Evolutionary conservation across 2,329 filamentous ascomycete species (phyloP).

Genomic region (Ascochyta clinopodiicola): DNA sequence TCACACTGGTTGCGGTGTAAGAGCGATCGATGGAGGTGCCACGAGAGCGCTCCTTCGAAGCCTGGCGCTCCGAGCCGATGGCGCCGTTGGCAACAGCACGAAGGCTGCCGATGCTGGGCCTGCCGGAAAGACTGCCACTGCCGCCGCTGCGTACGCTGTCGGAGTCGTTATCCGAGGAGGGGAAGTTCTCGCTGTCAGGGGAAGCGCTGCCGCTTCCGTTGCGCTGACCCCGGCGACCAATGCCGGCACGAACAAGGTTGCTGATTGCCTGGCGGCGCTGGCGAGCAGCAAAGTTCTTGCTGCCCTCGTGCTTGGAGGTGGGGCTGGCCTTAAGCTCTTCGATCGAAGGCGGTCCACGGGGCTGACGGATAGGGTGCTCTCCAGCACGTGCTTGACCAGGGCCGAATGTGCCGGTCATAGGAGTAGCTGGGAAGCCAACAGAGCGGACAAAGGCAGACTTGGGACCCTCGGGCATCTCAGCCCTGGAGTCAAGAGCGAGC

Average conservation of each 20-base stretch:
- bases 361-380: conserved; percentile 92
- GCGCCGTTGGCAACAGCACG: conserved; percentile 81
- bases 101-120: conserved; percentile 74
- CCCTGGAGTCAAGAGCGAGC: conserved; percentile 64
- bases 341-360: conserved; percentile 86
- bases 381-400: conserved; percentile 92
- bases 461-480: conserved; percentile 67
- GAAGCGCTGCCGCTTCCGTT: conserved; percentile 79
- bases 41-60: conserved; percentile 47
- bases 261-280: conserved; percentile 90
- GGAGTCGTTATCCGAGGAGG: conserved; percentile 70
- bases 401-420: conserved; percentile 83
- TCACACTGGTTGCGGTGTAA: conserved; percentile 68
- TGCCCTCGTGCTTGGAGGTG: conserved; percentile 91
- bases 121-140: conserved; percentile 81
- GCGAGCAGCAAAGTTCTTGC: conserved; percentile 94
- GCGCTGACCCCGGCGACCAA: conserved; percentile 78
- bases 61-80: conserved; percentile 86
- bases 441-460: conserved; percentile 69
- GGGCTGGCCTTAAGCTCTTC: conserved; percentile 91
- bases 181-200: conserved; percentile 85
- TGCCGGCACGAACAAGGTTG: conserved; percentile 87
- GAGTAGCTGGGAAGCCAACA: conserved; percentile 76
- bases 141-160: conserved; percentile 63
- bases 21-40: conserved; percentile 48